Base-by-base conservation (phyloP, 2,329 filamentous ascomycete genomes). In the Leptographium flavum region DNA sequence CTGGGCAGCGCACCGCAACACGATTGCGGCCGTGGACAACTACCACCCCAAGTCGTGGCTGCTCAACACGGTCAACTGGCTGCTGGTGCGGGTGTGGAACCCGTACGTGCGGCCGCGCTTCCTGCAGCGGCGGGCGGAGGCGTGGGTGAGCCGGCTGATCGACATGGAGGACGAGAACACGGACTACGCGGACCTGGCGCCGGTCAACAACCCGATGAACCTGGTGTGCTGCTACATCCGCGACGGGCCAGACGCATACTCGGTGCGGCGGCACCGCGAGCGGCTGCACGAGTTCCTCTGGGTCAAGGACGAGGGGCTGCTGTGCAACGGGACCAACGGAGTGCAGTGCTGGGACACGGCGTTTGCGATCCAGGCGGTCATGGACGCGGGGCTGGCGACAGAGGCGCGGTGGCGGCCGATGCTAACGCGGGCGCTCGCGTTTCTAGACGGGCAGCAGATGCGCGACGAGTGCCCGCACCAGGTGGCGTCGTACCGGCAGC, bases 341-440 rank as follows among this genome's bases (percentile, higher is more conserved):
- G 88, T 96, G 2, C 92, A 98, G 62, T 83, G 80, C 52, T 98
- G 92, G 92, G 92, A 98, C 58, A 98, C 92, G 0, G 75, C 87
- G 1, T 96, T 96, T 58, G 67, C 82, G 17, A 86, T 95, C 30
- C 87, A 94, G 60, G 81, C 85, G 1, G 76, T 85, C 6, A 74
- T 86, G 43, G 84, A 86, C 41, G 80, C 85, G 7, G 87, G 84
- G 0, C 73, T 95, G 23, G 80, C 83, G n/a, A 66, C 79, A 27
- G 78, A 93, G 40, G 69, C 79, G 13, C 78, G 81, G 54, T 95
- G 85, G 78, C 75, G 73, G 33, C 79, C 83, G 0, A 93, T 95
- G 83, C 71, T 98, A 25, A 71, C 71, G 8, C 87, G 83, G 57
- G 86, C 87, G 0, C 71, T 96, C 2, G 70, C 79, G 44, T 98